Conservation (phyloP, 2,329 filamentous ascomycete species). For the Lecanicillium sp. region DNA sequence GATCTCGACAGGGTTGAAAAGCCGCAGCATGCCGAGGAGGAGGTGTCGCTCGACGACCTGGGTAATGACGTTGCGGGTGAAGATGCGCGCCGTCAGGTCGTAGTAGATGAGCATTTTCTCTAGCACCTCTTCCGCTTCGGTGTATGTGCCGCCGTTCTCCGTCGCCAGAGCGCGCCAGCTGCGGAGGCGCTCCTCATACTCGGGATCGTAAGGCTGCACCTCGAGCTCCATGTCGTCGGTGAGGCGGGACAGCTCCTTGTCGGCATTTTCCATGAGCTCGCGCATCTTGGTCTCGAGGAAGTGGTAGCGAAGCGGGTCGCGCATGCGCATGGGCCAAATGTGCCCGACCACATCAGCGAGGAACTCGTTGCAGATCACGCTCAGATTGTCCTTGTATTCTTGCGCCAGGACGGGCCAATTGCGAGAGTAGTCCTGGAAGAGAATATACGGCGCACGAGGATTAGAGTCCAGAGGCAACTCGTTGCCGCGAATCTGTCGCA, state of each 20-base stretch:
- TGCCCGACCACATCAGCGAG: constrained; percentile 45
- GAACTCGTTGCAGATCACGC: constrained; percentile 49
- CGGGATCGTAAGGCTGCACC: constrained; percentile 47
- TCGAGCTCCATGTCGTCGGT: constrained; percentile 47
- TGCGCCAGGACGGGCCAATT: constrained; percentile 47
- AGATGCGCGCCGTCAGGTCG: constrained; percentile 45
- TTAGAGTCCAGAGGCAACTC: constrained; percentile 49
- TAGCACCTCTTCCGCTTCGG: constrained; percentile 46
- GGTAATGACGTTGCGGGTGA: constrained; percentile 47
- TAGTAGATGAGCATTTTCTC: constrained; percentile 54
- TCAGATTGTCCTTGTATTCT: constrained; percentile 49
- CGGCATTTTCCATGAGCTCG: constrained; percentile 39
- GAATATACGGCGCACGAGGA: constrained; percentile 46
- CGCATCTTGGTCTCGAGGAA: constrained; percentile 46
- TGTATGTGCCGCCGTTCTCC: constrained; percentile 40
- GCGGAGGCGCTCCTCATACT: constrained; percentile 45
- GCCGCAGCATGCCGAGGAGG: constrained; percentile 43
- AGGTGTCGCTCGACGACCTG: constrained; percentile 47
- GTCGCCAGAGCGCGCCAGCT: constrained; percentile 39
- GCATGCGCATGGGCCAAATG: constrained; percentile 46
- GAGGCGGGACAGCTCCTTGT: constrained; percentile 39
- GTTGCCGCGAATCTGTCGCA: constrained; percentile 45
- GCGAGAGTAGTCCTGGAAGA: constrained; percentile 48
- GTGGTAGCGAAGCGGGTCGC: constrained; percentile 41
- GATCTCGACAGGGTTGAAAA: constrained; percentile 49